Evolutionary conservation across 768 basidiomycete species (phyloP).

Genomic region (Hypholoma fasciculare): DNA sequence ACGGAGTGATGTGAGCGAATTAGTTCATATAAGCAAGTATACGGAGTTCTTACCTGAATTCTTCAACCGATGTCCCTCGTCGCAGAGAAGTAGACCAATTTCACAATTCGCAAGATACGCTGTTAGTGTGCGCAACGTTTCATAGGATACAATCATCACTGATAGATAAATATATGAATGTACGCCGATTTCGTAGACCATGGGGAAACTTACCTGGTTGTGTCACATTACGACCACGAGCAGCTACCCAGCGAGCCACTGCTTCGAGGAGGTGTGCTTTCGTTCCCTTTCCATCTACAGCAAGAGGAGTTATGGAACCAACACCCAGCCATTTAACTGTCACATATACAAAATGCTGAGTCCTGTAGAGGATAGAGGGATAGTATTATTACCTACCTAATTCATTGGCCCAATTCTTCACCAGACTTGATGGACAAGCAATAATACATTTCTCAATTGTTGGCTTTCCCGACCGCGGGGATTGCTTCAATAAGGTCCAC

Average conservation of each 20-base stretch:
- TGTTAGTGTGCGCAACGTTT: conserved; percentile 83
- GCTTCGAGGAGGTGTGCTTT: conserved; percentile 78
- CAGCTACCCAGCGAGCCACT: conserved; percentile 88
- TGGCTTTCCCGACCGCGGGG: conserved; percentile 81
- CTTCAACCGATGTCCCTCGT: conserved; percentile 96
- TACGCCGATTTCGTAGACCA: neutral
- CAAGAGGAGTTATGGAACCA: conserved; percentile 77
- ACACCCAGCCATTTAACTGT: conserved; percentile 95
- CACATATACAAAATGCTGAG: neutral
- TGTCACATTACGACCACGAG: conserved; percentile 85
- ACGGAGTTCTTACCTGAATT: conserved; percentile 66
- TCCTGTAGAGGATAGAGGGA: neutral
- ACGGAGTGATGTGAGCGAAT: neutral
- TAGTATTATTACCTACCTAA: conserved; percentile 55
- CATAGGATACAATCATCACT: conserved; percentile 99
- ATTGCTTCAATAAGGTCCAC: conserved; percentile 96
- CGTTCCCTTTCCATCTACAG: conserved; percentile 90
- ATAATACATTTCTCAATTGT: conserved; percentile 98
- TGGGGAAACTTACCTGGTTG: conserved; percentile 67
- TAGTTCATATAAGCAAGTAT: neutral
- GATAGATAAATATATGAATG: neutral
- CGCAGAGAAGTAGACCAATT: conserved; percentile 92
- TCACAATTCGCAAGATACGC: conserved; percentile 74
- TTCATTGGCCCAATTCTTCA: conserved; percentile 99
- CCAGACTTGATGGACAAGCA: conserved; percentile 93